phyloP scores from a whole-genome alignment of 2,329 filamentous ascomycete genomes.

The Nothophoma quercina region DNA sequence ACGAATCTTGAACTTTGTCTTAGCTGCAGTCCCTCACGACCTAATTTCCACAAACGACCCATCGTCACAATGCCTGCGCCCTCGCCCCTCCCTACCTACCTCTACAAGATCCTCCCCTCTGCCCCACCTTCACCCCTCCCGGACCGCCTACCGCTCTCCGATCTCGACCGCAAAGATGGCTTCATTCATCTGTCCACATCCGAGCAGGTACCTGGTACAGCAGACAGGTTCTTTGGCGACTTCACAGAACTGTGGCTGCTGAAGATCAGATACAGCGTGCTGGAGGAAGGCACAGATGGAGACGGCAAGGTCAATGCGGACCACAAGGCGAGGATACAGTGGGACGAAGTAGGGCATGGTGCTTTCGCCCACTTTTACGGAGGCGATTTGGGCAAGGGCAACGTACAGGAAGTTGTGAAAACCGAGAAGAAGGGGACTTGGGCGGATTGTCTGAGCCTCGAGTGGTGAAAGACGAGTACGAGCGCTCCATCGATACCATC shows the following conservation, averaged over 20 bases:
- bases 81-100: conserved; percentile 41
- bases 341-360: conserved; percentile 59
- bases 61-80: conserved; percentile 39
- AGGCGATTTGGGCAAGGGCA: conserved; percentile 60
- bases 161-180: conserved; percentile 66
- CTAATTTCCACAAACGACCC: not conserved
- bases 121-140: conserved; percentile 64
- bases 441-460: conserved; percentile 48
- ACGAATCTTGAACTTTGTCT: too few relatives aligned
- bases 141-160: conserved; percentile 63
- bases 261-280: conserved; percentile 60
- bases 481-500: too few relatives aligned
- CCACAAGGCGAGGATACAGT: conserved; percentile 54
- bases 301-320: conserved; percentile 38
- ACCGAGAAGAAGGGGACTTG: conserved; percentile 61
- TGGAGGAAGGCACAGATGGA: conserved; percentile 40
- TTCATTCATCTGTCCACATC: conserved; percentile 69
- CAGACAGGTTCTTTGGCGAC: conserved; percentile 45
- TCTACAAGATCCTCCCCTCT: conserved; percentile 68
- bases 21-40: too few relatives aligned
- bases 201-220: conserved; percentile 54
- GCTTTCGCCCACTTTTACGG: conserved; percentile 68
- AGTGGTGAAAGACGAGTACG: conserved; percentile 42
- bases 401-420: conserved; percentile 58
- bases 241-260: conserved; percentile 57